phyloP scores from a whole-genome alignment of 2,329 filamentous ascomycete species.

The Apiospora koreana region DNA sequence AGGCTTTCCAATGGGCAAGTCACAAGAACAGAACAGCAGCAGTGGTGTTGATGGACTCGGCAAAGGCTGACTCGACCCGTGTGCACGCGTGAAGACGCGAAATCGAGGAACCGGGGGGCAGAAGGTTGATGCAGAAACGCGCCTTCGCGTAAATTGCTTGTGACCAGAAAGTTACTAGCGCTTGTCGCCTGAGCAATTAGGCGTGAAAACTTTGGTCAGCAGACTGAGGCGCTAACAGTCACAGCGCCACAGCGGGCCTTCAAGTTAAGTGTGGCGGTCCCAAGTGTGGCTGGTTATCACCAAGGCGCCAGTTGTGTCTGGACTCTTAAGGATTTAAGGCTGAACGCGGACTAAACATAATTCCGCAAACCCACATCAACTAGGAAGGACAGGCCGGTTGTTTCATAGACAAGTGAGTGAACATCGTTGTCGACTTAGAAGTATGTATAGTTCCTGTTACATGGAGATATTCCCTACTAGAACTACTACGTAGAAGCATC shows the following conservation, averaged over 20 bases:
- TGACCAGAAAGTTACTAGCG: background rate
- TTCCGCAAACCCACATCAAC: no score
- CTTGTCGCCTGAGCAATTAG: background rate
- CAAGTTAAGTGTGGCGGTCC: background rate
- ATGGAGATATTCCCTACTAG: no score
- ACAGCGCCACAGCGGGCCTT: background rate
- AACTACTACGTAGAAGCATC: no score
- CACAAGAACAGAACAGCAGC: background rate
- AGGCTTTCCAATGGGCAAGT: background rate
- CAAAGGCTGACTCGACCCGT: slow-evolving; percentile 3
- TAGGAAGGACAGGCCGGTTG: no score
- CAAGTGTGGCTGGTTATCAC: no score
- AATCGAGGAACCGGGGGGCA: background rate
- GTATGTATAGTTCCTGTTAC: no score
- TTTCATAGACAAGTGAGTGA: no score
- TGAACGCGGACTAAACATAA: no score
- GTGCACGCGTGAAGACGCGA: slow-evolving; percentile 8
- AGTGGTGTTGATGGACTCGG: background rate
- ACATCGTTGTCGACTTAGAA: no score
- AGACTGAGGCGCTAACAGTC: background rate
- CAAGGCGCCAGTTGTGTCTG: no score
- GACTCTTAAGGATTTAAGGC: no score
- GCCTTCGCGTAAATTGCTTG: slow-evolving; percentile 3
- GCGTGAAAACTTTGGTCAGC: background rate
- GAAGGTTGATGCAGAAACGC: background rate